Evolutionary conservation across 2,329 filamentous ascomycete genomes (phyloP).

Genomic region (Pseudomassariella vexata): DNA sequence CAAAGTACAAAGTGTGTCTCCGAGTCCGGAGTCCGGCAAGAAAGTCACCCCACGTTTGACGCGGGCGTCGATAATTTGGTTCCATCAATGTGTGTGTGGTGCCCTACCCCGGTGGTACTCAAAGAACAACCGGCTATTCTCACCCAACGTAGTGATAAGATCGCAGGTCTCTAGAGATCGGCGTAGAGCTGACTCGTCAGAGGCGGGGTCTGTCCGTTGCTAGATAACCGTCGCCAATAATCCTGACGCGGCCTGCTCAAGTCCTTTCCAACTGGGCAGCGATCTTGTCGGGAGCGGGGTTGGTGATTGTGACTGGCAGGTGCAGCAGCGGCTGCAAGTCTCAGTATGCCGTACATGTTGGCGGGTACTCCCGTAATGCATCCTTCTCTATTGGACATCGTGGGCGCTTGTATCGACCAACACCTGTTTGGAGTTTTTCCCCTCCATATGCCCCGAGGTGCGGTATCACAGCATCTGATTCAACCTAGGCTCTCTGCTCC

Average conservation of each 20-base stretch:
- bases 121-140: too few species aligned
- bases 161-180: neutral
- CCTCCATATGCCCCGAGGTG: too few species aligned
- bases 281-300: too few species aligned
- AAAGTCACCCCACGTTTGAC: too few species aligned
- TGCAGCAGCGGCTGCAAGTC: slow-evolving; percentile 6
- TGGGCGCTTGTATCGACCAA: neutral
- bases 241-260: neutral
- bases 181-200: slow-evolving; percentile 1
- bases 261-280: too few species aligned
- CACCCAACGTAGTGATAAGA: neutral
- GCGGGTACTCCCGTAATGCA: slow-evolving; percentile 4
- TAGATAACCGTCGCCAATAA: neutral
- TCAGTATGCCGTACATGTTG: slow-evolving; percentile 1
- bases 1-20: too few species aligned
- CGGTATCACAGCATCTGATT: slow-evolving; percentile 2
- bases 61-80: too few species aligned
- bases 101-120: too few species aligned
- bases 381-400: neutral
- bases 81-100: too few species aligned
- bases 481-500: neutral
- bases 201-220: neutral
- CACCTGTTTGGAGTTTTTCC: neutral
- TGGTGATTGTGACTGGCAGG: neutral
- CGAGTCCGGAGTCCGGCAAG: too few species aligned